Base-by-base conservation (phyloP, 345 rosid genomes). In the Boechera retrofracta region DNA sequence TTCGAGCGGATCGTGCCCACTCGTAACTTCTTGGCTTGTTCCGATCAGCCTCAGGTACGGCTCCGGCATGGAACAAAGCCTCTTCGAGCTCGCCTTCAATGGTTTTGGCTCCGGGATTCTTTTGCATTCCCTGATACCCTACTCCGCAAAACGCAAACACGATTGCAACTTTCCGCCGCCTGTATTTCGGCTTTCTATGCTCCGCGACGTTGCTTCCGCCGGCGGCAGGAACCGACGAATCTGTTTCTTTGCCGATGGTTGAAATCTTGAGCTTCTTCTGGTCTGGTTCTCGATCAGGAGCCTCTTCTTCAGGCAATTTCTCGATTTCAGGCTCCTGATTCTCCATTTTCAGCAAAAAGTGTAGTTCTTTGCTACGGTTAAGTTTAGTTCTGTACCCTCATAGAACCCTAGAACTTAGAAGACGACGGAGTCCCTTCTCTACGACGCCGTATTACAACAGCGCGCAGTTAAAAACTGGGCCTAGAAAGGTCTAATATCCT, bases 91-190 rank as follows among this genome's bases (percentile, higher is more conserved):
- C 99, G 48, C 94, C 96, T 83, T 95, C 98, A 31, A 92, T 95
- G 79, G 99, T 95, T 75, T 87, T 89, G 47, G 99, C 99, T 59
- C 97, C 96, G 1, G 98, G 99, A 59, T 92, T 95, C 69, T 91
- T 92, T 67, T 92, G 98, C 98, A 95, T 95, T n/a, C 97, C 99
- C 44, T 95, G 99, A 67, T 95, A 95, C 5, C 98, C 99, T 6
- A 89, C 99, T 28, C 99, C 97, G 54, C 99, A 92, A 73, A 91
- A 95, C 0, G 99, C 93, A 47, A 95, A 90, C 83, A 88, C 85
- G 12, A 95, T 92, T 2, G 99, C 98, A 60, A 95, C 81, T 76
- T 95, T 95, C 26, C 99, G 94, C 72, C 93, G 97, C 66, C 89
- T 89, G 85, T 87, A 90, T 67, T 85, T 82, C 32, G 68, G 89